Evolutionary conservation across 176 grass and related monocot species (phyloP).

Genomic region (Musa troglodytarum): DNA sequence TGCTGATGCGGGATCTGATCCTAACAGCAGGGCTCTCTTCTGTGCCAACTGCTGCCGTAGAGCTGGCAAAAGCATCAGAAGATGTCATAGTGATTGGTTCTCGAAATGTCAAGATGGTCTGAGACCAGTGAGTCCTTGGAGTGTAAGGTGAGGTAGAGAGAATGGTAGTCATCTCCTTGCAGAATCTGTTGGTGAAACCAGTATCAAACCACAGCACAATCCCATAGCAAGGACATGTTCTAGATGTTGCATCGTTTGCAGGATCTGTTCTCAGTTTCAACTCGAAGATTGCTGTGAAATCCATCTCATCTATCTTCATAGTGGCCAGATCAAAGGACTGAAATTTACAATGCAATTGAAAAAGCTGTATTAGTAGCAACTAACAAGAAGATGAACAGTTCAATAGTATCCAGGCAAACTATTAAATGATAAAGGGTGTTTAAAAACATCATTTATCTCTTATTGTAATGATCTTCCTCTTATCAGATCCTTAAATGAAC

Average conservation of each 20-base stretch:
- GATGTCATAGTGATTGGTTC: constrained; percentile 58
- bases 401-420: background rate
- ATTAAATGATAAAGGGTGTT: background rate
- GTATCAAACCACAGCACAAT: constrained; percentile 90
- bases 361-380: background rate
- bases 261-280: constrained; percentile 36
- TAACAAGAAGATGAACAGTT: background rate
- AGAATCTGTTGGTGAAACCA: constrained; percentile 64
- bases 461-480: background rate
- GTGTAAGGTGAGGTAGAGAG: constrained; percentile 80
- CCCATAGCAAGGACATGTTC: constrained; percentile 49
- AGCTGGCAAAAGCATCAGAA: constrained; percentile 9
- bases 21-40: constrained; percentile 34
- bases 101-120: constrained; percentile 74
- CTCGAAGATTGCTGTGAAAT: constrained; percentile 77
- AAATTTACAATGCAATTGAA: constrained; percentile 9
- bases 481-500: no score
- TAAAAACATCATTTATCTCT: background rate
- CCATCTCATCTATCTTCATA: constrained; percentile 74
- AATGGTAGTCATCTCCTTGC: constrained; percentile 57
- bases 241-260: background rate
- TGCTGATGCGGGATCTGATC: constrained; percentile 62
- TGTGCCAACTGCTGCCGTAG: constrained; percentile 38
- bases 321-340: constrained; percentile 77
- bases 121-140: constrained; percentile 78